Percentiles rank a stretch among this genome's conserved stretches.
phyloP scores from a whole-genome alignment of 1,284 basidiomycete species.

The Rhodotorula sp. region DNA sequence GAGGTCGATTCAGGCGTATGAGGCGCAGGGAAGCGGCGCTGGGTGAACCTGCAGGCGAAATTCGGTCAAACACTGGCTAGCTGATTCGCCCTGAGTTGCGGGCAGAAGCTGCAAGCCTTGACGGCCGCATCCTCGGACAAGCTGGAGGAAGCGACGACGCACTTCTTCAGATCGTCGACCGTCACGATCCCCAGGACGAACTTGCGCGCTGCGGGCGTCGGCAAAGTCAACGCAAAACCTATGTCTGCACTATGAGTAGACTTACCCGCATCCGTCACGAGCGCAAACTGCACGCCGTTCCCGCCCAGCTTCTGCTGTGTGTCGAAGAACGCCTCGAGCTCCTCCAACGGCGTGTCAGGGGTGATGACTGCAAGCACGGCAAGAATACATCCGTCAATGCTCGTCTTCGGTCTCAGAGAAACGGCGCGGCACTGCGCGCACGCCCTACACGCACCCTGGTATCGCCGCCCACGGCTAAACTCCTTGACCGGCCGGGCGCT shows the following conservation, averaged over 20 bases:
- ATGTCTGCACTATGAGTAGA: accelerated
- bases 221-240: no score
- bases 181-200: constrained; percentile 41
- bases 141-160: background rate
- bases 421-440: no score
- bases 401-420: background rate
- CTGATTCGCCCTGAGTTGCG: no score
- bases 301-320: constrained; percentile 3
- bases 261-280: constrained; percentile 36
- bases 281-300: constrained; percentile 25
- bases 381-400: background rate
- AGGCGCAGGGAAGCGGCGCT: background rate
- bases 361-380: constrained; percentile 29
- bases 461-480: constrained; percentile 19
- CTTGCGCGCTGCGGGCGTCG: constrained; percentile 29
- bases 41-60: constrained; percentile 11
- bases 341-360: constrained; percentile 35
- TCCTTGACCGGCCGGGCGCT: constrained; percentile 5
- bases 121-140: background rate
- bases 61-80: no score
- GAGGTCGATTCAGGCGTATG: background rate
- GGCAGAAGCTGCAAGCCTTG: background rate
- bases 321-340: constrained; percentile 35
- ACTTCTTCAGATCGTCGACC: constrained; percentile 37
- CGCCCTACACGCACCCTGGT: constrained; percentile 5